Conservation (phyloP, 306 rosid genomes). For the Pachyrhizus erosus region DNA sequence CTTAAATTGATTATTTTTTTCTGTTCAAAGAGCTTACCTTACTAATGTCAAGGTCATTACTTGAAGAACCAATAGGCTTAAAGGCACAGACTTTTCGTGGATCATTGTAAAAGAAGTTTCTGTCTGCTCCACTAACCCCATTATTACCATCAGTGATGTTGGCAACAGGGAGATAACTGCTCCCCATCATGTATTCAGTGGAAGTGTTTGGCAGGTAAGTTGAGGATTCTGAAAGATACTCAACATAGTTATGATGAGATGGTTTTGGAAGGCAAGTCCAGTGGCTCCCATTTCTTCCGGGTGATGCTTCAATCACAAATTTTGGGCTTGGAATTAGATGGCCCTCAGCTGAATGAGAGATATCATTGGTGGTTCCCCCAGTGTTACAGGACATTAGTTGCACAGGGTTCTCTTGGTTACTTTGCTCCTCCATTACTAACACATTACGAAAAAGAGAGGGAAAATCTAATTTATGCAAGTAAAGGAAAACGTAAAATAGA, state of each 20-base stretch:
- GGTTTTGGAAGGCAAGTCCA: slow-evolving; percentile 59
- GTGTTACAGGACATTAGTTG: too few relatives aligned
- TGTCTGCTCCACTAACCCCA: slow-evolving; percentile 48
- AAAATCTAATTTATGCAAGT: background rate
- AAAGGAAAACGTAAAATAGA: background rate
- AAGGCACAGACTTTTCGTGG: slow-evolving; percentile 51
- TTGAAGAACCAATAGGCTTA: slow-evolving; percentile 52
- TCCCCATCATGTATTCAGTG: slow-evolving; percentile 52
- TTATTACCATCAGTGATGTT: slow-evolving; percentile 38
- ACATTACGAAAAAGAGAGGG: background rate
- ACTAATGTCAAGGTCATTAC: slow-evolving; percentile 42
- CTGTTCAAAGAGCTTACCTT: slow-evolving; percentile 51
- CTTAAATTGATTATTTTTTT: background rate
- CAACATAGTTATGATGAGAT: slow-evolving; percentile 54
- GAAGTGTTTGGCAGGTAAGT: slow-evolving; percentile 49
- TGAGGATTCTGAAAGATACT: slow-evolving; percentile 67
- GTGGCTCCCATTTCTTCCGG: slow-evolving; percentile 49
- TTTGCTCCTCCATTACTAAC: slow-evolving; percentile 64
- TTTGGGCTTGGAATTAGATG: slow-evolving; percentile 39
- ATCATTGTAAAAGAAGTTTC: slow-evolving; percentile 45
- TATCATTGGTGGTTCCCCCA: slow-evolving; percentile 46
- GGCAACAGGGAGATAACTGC: slow-evolving; percentile 45
- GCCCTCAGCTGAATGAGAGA: slow-evolving; percentile 45
- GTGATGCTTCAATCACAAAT: slow-evolving; percentile 16
- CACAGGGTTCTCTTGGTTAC: slow-evolving; percentile 47